These are phyloP conservation scores for Durio zibethinus DNA, from an alignment of 345 rosid species.

Conservation along the genomic window DNA sequence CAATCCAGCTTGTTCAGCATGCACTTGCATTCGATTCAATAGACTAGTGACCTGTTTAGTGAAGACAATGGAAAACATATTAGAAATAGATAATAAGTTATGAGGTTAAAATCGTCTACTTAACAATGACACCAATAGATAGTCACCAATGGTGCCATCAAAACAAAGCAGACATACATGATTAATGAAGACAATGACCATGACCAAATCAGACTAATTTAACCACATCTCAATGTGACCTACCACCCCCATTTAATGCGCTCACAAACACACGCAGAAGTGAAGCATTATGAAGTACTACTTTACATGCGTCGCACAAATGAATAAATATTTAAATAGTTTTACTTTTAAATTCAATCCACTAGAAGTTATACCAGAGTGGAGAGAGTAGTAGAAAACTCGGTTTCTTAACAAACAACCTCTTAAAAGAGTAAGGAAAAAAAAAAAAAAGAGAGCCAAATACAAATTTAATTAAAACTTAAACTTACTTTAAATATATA, in stretches of 20 bases:
- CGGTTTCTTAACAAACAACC: not conserved
- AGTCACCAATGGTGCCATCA: not conserved
- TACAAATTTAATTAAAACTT: not conserved
- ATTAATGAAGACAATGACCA: not conserved
- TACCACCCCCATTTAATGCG: not conserved
- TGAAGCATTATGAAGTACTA: not conserved
- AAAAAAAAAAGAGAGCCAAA: not conserved
- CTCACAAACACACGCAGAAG: not conserved
- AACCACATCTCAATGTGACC: not conserved
- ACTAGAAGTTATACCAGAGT: not conserved
- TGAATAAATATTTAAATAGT: not conserved
- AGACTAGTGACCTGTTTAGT: slow-evolving; percentile 57
- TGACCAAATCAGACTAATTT: not conserved
- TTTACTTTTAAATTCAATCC: not conserved
- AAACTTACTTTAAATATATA: not conserved
- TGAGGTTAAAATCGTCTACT: not conserved
- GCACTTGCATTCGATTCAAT: slow-evolving; percentile 77
- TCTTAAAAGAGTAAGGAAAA: not conserved
- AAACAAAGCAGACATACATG: not conserved
- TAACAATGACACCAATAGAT: not conserved
- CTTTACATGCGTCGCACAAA: not conserved
- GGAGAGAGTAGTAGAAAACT: not conserved
- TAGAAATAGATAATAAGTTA: not conserved
- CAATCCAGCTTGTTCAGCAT: slow-evolving; percentile 40
- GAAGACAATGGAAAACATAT: slow-evolving; percentile 5